Evolutionary conservation across 2,329 filamentous ascomycete genomes (phyloP), one percentile per base, ranked within the genome.

Genomic region (Byssothecium circinans): DNA sequence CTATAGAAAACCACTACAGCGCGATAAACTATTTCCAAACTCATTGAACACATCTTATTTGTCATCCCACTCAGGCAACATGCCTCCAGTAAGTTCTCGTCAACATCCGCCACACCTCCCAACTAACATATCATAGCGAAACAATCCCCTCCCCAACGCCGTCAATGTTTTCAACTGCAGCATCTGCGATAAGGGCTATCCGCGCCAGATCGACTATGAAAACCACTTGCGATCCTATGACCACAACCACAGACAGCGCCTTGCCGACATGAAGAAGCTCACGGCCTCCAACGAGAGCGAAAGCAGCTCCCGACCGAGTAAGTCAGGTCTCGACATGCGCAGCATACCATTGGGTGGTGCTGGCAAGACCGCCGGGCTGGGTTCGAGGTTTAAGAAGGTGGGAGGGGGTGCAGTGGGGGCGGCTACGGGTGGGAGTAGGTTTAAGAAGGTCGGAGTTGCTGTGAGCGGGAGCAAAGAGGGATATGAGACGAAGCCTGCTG

Each of bases 141-240:
- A 67, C 30, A 59, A 61, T 12, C 84, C 81, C 25, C 49, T 62
- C 30, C 56, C 60, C 47, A 78, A 62, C 22, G 78, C 66, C 8
- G 57, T 66, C 44, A 61, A 61, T 41, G 50, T 60, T 50, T 70
- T 70, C 60, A 61, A 61, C 43, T 70, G 84, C 76, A 82, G 85
- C 33, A 82, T 97, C 45, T 97, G 94, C 77, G 58, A 87, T 55
- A 97, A 97, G 75, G 92, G 91, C 61, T 99, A 97, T 74, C 85
- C 86, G 1, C 90, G 94, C 46, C 92, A 95, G 80, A 92, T 95
- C 67, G 92, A 97, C 70, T 96, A 95, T 70, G 92, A 97, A 72
- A 87, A 91, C 7, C 94, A 99, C 70, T 88, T 96, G 47, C 85
- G 85, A 54, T 94, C 88, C 62, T 97, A 97, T 72, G 94, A 97